Percentiles rank a stretch among this genome's conserved stretches.
phyloP scores from a whole-genome alignment of 108 stramenopile genomes.

The Cyclostephanos invisitatus region DNA sequence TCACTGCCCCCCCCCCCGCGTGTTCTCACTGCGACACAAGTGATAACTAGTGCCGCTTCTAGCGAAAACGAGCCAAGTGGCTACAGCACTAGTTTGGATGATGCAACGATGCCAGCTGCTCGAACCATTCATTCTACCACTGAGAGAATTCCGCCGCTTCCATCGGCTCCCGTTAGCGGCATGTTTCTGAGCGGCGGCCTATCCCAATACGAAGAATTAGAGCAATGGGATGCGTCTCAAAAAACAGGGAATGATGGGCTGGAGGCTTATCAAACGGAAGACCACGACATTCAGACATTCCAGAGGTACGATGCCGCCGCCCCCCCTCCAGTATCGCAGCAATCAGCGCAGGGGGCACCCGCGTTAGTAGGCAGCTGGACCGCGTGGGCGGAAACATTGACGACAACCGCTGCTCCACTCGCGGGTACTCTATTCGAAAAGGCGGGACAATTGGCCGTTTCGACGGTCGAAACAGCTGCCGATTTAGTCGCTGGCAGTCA shows the following conservation, averaged over 20 bases:
- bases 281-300: neutral
- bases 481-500: constrained; percentile 18
- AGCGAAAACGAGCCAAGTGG: neutral
- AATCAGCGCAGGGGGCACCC: constrained; percentile 6
- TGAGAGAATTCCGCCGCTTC: constrained; percentile 37
- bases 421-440: constrained; percentile 18
- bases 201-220: neutral
- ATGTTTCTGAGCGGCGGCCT: neutral
- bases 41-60: neutral
- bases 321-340: neutral
- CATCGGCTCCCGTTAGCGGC: constrained; percentile 33
- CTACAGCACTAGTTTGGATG: neutral
- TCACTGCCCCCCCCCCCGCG: constrained; percentile 9
- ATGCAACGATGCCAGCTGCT: neutral
- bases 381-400: constrained; percentile 13
- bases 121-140: constrained; percentile 35
- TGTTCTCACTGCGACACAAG: neutral
- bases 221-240: neutral
- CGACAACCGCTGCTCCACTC: constrained; percentile 7
- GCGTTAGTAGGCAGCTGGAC: constrained; percentile 17
- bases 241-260: neutral
- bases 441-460: constrained; percentile 20
- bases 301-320: neutral
- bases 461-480: constrained; percentile 19
- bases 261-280: neutral